Conservation (phyloP, 2,329 filamentous ascomycete species). For the Pseudogymnoascus sp. region DNA sequence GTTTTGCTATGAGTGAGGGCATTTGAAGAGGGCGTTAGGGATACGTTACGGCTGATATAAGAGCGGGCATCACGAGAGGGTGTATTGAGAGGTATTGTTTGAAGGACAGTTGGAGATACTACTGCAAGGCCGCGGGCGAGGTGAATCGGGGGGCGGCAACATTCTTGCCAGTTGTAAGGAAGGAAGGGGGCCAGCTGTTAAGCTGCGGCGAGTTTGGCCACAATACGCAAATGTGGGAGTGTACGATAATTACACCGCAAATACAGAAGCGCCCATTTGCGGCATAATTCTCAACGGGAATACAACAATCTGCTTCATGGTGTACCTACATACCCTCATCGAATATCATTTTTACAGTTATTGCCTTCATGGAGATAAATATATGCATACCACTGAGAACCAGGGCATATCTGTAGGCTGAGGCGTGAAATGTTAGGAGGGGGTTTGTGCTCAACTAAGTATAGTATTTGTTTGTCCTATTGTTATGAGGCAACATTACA, state of each 20-base stretch:
- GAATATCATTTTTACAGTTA: neutral
- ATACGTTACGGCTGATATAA: neutral
- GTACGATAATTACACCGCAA: neutral
- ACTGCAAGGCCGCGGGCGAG: neutral
- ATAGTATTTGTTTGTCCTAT: no score
- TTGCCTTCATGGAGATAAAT: neutral
- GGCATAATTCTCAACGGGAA: neutral
- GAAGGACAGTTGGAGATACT: neutral
- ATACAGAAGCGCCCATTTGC: neutral
- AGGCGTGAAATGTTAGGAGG: no score
- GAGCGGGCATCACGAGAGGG: neutral
- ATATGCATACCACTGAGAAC: neutral
- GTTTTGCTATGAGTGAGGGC: slow-evolving; percentile 23
- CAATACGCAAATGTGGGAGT: neutral
- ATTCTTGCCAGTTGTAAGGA: neutral
- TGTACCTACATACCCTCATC: neutral
- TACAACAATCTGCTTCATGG: neutral
- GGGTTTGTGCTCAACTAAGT: no score
- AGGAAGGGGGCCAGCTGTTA: neutral
- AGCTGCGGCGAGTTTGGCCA: neutral
- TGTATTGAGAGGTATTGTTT: neutral
- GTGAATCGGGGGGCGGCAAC: neutral
- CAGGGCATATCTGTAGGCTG: no score
- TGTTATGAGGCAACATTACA: no score
- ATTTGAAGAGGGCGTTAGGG: neutral